Evolutionary conservation across 1,139 yeast genomes (phyloP), one percentile per base, ranked within the genome.

Genomic region (Geotrichum reessii): DNA sequence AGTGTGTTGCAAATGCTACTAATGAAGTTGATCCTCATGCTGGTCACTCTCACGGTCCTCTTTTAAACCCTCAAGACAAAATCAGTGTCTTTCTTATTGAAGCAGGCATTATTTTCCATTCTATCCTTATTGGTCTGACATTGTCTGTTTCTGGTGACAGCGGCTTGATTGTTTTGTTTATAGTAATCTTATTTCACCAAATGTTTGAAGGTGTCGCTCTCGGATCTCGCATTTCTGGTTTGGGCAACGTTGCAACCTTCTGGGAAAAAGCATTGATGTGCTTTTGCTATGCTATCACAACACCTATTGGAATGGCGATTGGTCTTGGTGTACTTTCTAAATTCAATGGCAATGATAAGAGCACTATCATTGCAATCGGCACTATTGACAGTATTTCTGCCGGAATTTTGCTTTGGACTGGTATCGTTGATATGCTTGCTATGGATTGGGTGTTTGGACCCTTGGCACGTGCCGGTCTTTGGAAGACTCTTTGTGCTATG

Each of bases 121-220:
- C 95, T 5, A 84, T 87, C 3, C 84, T 88, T 69, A 81, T 87
- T 60, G 96, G 96, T 52, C 76, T 87, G 55, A 79, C 91, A 2
- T 75, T 87, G 59, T 89, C 91, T 3, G 82, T 84, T 47, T 79
- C 87, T 21, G 84, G 87, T 46, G 86, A 82, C 63, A 93, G 87
- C 67, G 58, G 57, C 19, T 89, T 88, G 71, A 80, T 77, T 55
- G 82, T 91, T 7, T 76, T 91, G 54, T 90, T 88, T 71, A 80
- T 86, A 63, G 97, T 90, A 22, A 73, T 91, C 59, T 84, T 88
- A 1, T 91, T 91, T 81, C 97, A 91, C 73, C 97, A 91, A 75
- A 80, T 86, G 75, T 91, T 91, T 69, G 97, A 91, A 77, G 97
- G 97, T 62, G 78, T 89, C 58, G 97, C 96, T 65, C 77, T 89